Base-by-base conservation (phyloP, 2,329 filamentous ascomycete species). In the Zymoseptoria crescenta region DNA sequence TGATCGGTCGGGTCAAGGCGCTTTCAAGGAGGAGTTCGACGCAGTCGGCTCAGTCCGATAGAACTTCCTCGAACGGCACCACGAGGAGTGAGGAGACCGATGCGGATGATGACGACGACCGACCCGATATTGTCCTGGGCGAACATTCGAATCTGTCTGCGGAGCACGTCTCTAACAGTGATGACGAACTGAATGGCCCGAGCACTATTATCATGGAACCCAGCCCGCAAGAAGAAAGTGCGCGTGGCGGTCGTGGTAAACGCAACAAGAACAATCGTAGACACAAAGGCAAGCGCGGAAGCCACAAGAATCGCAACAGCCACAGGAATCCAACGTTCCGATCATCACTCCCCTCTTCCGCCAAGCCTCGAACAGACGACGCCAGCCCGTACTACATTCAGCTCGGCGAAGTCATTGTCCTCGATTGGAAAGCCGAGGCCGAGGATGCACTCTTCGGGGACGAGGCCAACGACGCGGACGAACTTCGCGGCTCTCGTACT, bases 331-430 rank as follows among this genome's bases (percentile, higher is more conserved):
- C 20, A 8, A 19, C 8, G 51, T 52, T 28, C 29, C 21, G 51
- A 1, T 45, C 24, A 4, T 24, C 24, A 24, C 24, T 24, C 24
- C 24, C n/a, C 35, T n/a, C 35, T 16, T 6, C n/a, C 50, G 52
- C 27, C 56, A 62, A 53, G 27, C 57, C 41, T 19, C 48, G 20
- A 57, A 10, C 28, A 59, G 5, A 64, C 49, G 65, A 67, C 13
- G 66, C 69, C 45, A 63, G 68, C 55, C 65, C 67, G 5, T 73
- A 70, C 62, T 74, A 71, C 64, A 82, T 97, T 64, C 84, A 88
- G 41, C 82, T 93, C 27, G 87, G 89, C 55, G 94, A 99, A 73
- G 89, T 84, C 24, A 85, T 99, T 53, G 79, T 97, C 5, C 82
- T 96, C 9, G 92, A 97, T 67, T 99, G 93, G 92, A 83, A 79